Percentiles rank a stretch among this genome's conserved stretches.
Conservation (phyloP, 2,329 filamentous ascomycete genomes). For the Fusarium palustre region DNA sequence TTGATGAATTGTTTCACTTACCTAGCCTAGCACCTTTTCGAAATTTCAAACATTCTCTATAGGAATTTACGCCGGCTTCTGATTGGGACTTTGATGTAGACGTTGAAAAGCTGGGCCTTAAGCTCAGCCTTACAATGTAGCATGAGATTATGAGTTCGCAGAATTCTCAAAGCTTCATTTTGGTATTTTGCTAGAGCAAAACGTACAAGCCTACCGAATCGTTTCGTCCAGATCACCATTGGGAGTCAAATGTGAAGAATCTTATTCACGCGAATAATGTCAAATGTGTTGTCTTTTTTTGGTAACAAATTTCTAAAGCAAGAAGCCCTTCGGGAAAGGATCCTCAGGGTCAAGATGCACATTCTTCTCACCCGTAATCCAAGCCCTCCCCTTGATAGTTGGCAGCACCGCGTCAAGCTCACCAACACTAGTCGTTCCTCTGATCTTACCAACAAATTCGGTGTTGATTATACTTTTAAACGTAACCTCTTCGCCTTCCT, state of each 20-base stretch:
- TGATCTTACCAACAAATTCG: slow-evolving; percentile 16
- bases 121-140: rapidly evolving
- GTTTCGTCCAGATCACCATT: rapidly evolving
- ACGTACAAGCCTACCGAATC: rapidly evolving
- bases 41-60: not conserved
- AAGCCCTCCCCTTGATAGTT: slow-evolving; percentile 14
- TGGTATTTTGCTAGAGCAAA: not conserved
- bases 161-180: not conserved
- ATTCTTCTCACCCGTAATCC: slow-evolving; percentile 25
- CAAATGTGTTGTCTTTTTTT: not conserved
- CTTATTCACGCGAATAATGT: rapidly evolving
- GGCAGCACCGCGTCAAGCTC: slow-evolving; percentile 14
- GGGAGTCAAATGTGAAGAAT: rapidly evolving
- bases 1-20: not conserved
- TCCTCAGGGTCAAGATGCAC: slow-evolving; percentile 24
- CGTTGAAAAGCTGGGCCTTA: rapidly evolving
- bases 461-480: slow-evolving; percentile 26
- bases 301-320: not conserved
- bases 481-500: slow-evolving; percentile 11
- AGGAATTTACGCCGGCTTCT: not conserved
- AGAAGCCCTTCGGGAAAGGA: slow-evolving; percentile 2
- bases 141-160: not conserved
- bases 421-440: slow-evolving; percentile 5
- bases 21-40: not conserved
- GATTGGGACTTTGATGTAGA: not conserved